Percentiles rank a stretch among this genome's conserved stretches.
Conservation (phyloP, 768 basidiomycete species). For the Amanita brunnescens region DNA sequence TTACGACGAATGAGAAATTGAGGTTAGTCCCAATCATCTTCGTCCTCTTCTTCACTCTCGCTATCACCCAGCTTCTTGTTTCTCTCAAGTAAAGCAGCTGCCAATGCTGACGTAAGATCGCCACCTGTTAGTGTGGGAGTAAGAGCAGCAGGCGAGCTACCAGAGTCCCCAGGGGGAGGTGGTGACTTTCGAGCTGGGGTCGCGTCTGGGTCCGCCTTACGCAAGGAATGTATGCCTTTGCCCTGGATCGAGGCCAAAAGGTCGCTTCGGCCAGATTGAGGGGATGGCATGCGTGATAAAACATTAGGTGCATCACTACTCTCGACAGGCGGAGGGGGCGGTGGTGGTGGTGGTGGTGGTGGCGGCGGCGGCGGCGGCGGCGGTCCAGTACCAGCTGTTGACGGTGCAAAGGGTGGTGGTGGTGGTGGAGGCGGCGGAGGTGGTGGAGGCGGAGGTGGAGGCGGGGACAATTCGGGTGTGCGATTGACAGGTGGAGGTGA, state of each 20-base stretch:
- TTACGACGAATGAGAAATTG: not conserved
- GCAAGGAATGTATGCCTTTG: conserved; percentile 62
- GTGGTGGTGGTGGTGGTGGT: conserved; percentile 6
- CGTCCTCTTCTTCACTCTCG: conserved; percentile 72
- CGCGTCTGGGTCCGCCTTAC: conserved; percentile 43
- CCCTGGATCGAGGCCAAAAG: conserved; percentile 79
- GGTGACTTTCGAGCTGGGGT: conserved; percentile 24
- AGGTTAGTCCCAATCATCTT: conserved; percentile 49
- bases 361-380: conserved; percentile 12
- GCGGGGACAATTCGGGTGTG: conserved; percentile 10
- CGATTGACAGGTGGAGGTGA: conserved; percentile 29
- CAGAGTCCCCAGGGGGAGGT: conserved; percentile 24
- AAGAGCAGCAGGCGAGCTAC: conserved; percentile 21
- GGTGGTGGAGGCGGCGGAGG: conserved; percentile 21
- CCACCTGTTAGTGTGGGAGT: conserved; percentile 43
- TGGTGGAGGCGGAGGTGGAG: conserved; percentile 20
- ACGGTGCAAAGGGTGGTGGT: conserved; percentile 10
- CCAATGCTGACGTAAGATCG: conserved; percentile 76
- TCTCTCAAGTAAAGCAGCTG: conserved; percentile 71
- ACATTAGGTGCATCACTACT: conserved; percentile 20
- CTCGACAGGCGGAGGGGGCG: conserved; percentile 31
- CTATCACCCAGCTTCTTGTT: conserved; percentile 86
- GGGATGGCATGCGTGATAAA: conserved; percentile 32
- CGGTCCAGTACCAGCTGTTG: conserved; percentile 15
- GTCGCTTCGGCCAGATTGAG: conserved; percentile 53